Evolutionary conservation across 2,329 filamentous ascomycete species (phyloP).

Genomic region (Aspergillus unguis): DNA sequence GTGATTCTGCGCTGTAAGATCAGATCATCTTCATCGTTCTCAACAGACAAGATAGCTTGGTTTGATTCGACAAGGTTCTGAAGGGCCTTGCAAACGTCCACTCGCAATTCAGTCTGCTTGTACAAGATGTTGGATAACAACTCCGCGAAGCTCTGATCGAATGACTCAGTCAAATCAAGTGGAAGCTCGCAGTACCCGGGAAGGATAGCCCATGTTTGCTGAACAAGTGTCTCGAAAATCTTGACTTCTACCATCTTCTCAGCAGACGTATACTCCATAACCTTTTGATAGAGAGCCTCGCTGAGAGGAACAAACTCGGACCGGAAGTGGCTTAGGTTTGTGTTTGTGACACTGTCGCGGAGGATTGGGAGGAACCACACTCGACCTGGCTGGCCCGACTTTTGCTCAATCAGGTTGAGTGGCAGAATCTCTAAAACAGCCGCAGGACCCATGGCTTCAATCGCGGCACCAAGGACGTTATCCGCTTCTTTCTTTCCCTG

Average conservation of each 20-base stretch:
- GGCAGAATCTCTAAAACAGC: slow-evolving; percentile 78
- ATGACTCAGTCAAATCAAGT: slow-evolving; percentile 69
- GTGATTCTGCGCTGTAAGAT: slow-evolving; percentile 75
- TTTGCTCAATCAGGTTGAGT: slow-evolving; percentile 76
- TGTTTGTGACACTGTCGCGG: slow-evolving; percentile 85
- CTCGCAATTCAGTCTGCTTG: slow-evolving; percentile 79
- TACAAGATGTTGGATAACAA: slow-evolving; percentile 89
- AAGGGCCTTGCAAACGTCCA: slow-evolving; percentile 81
- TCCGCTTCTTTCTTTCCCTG: slow-evolving; percentile 93
- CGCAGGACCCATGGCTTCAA: slow-evolving; percentile 85
- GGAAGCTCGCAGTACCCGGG: slow-evolving; percentile 95
- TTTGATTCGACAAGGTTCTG: slow-evolving; percentile 90
- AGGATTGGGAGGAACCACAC: slow-evolving; percentile 94
- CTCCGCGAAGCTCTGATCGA: slow-evolving; percentile 87
- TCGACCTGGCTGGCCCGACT: slow-evolving; percentile 73
- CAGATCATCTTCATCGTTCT: slow-evolving; percentile 67
- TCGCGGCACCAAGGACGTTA: slow-evolving; percentile 79
- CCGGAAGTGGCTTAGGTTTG: slow-evolving; percentile 79
- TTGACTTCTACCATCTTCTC: slow-evolving; percentile 96
- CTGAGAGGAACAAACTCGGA: slow-evolving; percentile 84
- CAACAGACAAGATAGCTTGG: slow-evolving; percentile 70
- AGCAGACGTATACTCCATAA: slow-evolving; percentile 74
- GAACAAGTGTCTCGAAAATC: slow-evolving; percentile 93
- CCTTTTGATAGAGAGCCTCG: slow-evolving; percentile 81
- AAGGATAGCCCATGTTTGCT: slow-evolving; percentile 90